Conservation (phyloP, 345 rosid species). For the Raphanus sativus region DNA sequence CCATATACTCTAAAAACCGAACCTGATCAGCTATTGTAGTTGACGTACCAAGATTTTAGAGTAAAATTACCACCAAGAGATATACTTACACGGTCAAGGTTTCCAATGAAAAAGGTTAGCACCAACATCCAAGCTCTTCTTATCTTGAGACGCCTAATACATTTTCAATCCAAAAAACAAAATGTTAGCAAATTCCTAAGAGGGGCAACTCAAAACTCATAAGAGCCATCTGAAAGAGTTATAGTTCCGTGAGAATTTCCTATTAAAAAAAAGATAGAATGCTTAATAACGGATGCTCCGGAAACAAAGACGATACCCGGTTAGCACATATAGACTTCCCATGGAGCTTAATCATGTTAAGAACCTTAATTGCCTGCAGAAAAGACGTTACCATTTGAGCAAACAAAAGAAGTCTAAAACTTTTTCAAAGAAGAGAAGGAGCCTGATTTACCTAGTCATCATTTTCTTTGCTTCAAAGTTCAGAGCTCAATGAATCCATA, state of each 20-base stretch:
- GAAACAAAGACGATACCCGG: too few species aligned
- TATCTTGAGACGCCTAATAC: conserved; percentile 92
- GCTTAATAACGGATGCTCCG: too few species aligned
- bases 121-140: conserved; percentile 95
- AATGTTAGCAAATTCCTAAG: too few species aligned
- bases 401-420: too few species aligned
- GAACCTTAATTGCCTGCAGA: conserved; percentile 86
- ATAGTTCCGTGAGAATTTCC: neutral
- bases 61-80: neutral
- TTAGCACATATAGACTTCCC: conserved; percentile 95
- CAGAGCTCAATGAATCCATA: conserved; percentile 66
- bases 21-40: conserved; percentile 5
- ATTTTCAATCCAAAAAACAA: neutral
- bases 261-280: too few species aligned
- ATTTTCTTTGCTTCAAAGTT: conserved; percentile 90
- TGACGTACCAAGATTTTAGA: neutral
- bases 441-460: conserved; percentile 77
- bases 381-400: neutral
- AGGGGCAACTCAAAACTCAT: too few species aligned
- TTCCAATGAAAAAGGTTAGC: conserved; percentile 96
- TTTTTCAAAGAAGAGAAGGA: neutral
- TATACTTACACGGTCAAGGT: conserved; percentile 84
- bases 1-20: conserved; percentile 69
- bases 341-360: too few species aligned
- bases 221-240: neutral